A percentile compares a stretch with the other conserved stretches of the same genome.
These are phyloP conservation scores for Thinopyrum elongatum DNA, from an alignment of 176 grass and related monocot genomes.

Conservation along the genomic window DNA sequence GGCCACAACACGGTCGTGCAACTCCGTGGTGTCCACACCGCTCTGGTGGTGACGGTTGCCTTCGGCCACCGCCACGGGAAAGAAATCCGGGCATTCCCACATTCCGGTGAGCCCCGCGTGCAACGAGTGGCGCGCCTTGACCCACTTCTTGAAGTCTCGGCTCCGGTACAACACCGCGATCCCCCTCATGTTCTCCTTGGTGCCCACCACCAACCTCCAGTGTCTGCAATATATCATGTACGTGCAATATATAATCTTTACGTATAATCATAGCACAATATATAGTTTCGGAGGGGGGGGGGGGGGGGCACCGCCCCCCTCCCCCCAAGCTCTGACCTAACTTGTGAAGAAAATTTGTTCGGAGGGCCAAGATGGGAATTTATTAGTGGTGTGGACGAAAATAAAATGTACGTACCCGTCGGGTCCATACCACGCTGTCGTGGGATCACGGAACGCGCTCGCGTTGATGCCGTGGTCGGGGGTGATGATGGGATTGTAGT, in stretches of 20 bases:
- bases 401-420: neutral
- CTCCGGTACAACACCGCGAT: neutral
- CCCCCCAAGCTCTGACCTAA: too few relatives aligned
- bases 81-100: neutral
- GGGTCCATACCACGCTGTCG: neutral
- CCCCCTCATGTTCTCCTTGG: neutral
- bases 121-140: neutral
- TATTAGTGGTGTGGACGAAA: too few relatives aligned
- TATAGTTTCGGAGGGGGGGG: too few relatives aligned
- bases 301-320: too few relatives aligned
- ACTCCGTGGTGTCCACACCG: neutral
- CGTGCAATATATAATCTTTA: too few relatives aligned
- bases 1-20: neutral
- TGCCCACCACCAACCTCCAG: neutral
- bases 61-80: neutral
- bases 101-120: neutral
- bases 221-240: neutral
- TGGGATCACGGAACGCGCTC: accelerated
- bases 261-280: too few relatives aligned
- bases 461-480: neutral
- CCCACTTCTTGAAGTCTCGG: neutral
- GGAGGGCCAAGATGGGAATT: too few relatives aligned
- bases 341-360: too few relatives aligned
- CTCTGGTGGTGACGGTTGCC: neutral
- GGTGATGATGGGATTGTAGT: neutral